Base-by-base conservation (phyloP, 306 rosid genomes). In the Cotoneaster glaucophyllus region DNA sequence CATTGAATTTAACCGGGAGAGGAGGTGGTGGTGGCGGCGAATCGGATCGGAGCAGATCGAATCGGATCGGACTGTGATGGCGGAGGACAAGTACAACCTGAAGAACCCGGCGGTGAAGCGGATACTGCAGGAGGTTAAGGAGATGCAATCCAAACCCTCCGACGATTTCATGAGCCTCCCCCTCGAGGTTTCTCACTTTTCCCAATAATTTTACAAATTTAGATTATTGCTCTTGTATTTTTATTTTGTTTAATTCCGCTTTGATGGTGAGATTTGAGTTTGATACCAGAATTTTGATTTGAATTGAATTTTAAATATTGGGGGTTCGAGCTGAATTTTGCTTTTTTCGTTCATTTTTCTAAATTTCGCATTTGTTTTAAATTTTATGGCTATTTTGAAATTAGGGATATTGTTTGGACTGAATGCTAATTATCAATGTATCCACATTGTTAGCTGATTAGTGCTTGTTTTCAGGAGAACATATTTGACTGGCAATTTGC, bases 401-500 rank as follows among this genome's bases (percentile, higher is more conserved):
- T 65, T 65, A 48, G 70, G 50, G 18, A 21, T 65, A 37, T 32
- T 32, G 9, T 65, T 65, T 2, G 28, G 45, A 14, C 26, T 34
- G 34, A 10, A 21, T 34, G 17, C 28, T 9, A 37, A 34, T 64
- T 65, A 32, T 19, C 26, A 19, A 21, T 9, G 11, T 17, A 17
- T 65, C 26, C 9, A 3, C 21, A 18, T 34, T 34, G 69, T 32
- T 34, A 34, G 70, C 26, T 82, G 12, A 50, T 64, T 32, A 19
- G 31, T 52, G 19, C 74, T 74, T 65, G 26, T 19, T 32, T 82
- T 29, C 86, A 95, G 99, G 99, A 95, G 83, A 92, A 95, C 63
- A 89, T 95, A 75, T 95, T 95, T 80, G 97, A 93, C 83, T 93
- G 98, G 97, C 96, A 93, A 85, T 93, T 93, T 83, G 97, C 98